Base-by-base conservation (phyloP, 2,329 filamentous ascomycete genomes). In the Penicillium freii region DNA sequence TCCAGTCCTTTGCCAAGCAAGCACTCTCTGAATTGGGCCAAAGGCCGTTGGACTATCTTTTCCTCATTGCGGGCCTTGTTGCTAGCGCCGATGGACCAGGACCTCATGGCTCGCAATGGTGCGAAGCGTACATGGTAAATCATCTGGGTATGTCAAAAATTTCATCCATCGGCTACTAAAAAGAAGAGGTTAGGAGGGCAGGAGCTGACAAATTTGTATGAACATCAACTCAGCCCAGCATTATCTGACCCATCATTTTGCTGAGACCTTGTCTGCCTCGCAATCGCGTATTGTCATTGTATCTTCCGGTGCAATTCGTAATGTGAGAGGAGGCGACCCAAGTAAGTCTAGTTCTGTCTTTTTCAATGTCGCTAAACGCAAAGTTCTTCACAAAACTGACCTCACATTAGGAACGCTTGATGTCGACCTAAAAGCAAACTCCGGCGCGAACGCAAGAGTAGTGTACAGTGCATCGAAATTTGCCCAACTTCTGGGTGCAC, bases 391-490 rank as follows among this genome's bases (percentile, higher is more conserved):
- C 9, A 36, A 45, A 17, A 4, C 52, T 56, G 10, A 56, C 36
- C n/a, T 34, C 1, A 17, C 17, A 23, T n/a, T n/a, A 67, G 65
- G 31, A n/a, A 66, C 62, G 3, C 64, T 67, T n/a, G 65, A 66
- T 31, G 21, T 56, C 3, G 65, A 66, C 29, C 47, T 67, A 4
- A 66, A 64, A 25, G 65, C 65, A n/a, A 56, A 57, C 46, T 68
- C 66, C 17, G 62, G 51, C 1, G 66, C 66, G 3, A 61, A 63
- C 1, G n/a, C 42, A 5, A 38, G 51, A 29, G 44, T 58, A 1
- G 56, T 67, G 1, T 68, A 69, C 61, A 65, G 66, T 48, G 66
- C 51, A 25, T 69, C 66, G 6, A 69, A 69, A 38, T 69, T 69
- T 27, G 53, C 57, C 0, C 63, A 65, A 19, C 46, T 69, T 17